Evolutionary conservation across 345 rosid species (phyloP).

Genomic region (Lumnitzera racemosa): DNA sequence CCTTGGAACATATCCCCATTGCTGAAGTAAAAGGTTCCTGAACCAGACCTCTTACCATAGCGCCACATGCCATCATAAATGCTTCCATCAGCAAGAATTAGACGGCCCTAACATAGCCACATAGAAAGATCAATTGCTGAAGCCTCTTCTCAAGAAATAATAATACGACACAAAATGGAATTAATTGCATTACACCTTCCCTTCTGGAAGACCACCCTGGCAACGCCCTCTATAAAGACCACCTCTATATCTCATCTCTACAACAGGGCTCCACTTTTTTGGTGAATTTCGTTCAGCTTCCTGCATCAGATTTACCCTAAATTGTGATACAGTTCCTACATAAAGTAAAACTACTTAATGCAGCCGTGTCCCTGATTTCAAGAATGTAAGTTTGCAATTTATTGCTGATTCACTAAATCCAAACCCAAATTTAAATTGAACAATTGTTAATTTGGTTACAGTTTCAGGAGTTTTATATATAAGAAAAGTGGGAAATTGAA

Average conservation of each 20-base stretch:
- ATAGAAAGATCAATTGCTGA: neutral
- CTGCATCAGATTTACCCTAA: conserved; percentile 20
- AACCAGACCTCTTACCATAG: conserved; percentile 84
- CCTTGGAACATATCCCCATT: conserved; percentile 98
- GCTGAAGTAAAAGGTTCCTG: conserved; percentile 81
- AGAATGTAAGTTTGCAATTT: no score
- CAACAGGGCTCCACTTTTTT: conserved; percentile 72
- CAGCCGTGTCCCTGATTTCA: no score
- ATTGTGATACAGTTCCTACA: no score
- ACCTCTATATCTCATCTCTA: conserved; percentile 90
- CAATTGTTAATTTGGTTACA: no score
- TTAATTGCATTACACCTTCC: conserved; percentile 51
- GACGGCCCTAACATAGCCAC: conserved; percentile 54
- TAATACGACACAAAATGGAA: neutral
- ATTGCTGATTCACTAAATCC: no score
- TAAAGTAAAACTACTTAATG: no score
- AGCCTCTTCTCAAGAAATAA: conserved; percentile 1
- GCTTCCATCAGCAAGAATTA: conserved; percentile 73
- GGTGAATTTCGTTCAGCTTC: conserved; percentile 86
- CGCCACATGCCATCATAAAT: conserved; percentile 95
- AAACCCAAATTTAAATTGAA: no score
- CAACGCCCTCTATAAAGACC: conserved; percentile 75
- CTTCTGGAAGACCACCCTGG: conserved; percentile 99
- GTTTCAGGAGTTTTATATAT: no score
- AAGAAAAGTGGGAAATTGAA: no score